These are phyloP conservation scores for Umbelopsis sp. DNA, from an alignment of 192 early-diverging fungal genomes.

Conservation along the genomic window DNA sequence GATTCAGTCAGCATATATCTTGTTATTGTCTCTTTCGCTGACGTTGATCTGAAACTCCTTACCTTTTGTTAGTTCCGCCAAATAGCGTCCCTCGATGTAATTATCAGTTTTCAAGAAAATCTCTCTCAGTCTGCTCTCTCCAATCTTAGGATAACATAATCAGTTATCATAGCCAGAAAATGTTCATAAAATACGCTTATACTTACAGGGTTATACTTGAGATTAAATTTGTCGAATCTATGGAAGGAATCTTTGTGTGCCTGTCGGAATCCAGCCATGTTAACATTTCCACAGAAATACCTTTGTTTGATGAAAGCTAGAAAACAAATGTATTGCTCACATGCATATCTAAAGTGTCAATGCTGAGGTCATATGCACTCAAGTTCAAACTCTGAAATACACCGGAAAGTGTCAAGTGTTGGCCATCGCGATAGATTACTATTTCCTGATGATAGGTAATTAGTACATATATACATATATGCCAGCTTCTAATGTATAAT, in stretches of 20 bases:
- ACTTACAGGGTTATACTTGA: constrained; percentile 86
- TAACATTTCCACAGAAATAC: neutral
- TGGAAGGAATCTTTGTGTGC: constrained; percentile 95
- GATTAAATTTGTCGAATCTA: constrained; percentile 96
- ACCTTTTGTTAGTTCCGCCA: constrained; percentile 92
- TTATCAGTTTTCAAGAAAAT: constrained; percentile 98
- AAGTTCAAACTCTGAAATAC: constrained; percentile 91
- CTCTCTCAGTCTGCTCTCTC: constrained; percentile 90
- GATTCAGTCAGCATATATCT: neutral
- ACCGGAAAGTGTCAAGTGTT: constrained; percentile 75
- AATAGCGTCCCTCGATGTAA: constrained; percentile 78
- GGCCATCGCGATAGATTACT: constrained; percentile 85
- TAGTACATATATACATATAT: neutral
- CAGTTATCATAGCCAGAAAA: neutral
- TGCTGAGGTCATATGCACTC: constrained; percentile 91
- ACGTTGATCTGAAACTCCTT: neutral
- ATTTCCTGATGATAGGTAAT: constrained; percentile 45
- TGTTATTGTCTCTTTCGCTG: neutral
- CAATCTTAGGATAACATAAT: constrained; percentile 48
- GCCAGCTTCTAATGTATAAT: too few species aligned
- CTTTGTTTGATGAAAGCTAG: neutral
- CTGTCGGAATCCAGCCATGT: neutral
- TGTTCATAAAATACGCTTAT: neutral
- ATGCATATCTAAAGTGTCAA: constrained; percentile 97
- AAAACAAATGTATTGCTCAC: constrained; percentile 23